phyloP scores from a whole-genome alignment of 2,329 filamentous ascomycete genomes.

The Catunica adiposa region DNA sequence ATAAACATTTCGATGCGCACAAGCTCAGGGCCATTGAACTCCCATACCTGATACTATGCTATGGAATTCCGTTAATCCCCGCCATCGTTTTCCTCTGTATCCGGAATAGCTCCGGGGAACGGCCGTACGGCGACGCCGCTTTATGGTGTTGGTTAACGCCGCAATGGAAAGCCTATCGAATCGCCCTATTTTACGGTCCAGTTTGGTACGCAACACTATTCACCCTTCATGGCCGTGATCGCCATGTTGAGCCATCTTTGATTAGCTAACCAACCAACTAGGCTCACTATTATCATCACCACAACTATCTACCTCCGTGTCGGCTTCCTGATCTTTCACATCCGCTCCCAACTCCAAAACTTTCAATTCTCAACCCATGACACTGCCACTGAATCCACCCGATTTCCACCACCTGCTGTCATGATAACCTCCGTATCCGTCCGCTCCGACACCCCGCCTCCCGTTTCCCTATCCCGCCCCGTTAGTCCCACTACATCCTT shows the following conservation, averaged over 20 bases:
- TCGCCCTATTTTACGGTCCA: constrained; percentile 53
- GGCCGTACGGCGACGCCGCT: constrained; percentile 52
- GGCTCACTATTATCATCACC: constrained; percentile 15
- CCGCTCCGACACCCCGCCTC: constrained; percentile 23
- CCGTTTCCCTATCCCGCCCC: background rate
- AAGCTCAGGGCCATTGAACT: constrained; percentile 48
- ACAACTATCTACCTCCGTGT: constrained; percentile 27
- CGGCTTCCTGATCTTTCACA: constrained; percentile 44
- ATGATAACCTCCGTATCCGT: constrained; percentile 43
- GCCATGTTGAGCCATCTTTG: no score
- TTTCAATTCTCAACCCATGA: constrained; percentile 27
- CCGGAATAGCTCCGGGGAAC: constrained; percentile 28
- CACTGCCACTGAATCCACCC: constrained; percentile 21
- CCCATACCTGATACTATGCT: constrained; percentile 48
- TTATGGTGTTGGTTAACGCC: constrained; percentile 64
- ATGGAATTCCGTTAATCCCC: constrained; percentile 50
- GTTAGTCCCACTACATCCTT: background rate
- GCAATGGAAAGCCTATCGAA: constrained; percentile 49
- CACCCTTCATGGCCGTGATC: no score
- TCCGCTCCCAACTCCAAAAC: constrained; percentile 38
- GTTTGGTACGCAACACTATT: constrained; percentile 34
- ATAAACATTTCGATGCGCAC: constrained; percentile 46
- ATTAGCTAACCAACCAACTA: background rate
- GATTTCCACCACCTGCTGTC: constrained; percentile 23
- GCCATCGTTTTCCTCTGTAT: constrained; percentile 48